Percentiles rank a stretch among this genome's conserved stretches.
Evolutionary conservation across 768 basidiomycete species (phyloP).

Genomic region (Rhizopogon salebrosus): DNA sequence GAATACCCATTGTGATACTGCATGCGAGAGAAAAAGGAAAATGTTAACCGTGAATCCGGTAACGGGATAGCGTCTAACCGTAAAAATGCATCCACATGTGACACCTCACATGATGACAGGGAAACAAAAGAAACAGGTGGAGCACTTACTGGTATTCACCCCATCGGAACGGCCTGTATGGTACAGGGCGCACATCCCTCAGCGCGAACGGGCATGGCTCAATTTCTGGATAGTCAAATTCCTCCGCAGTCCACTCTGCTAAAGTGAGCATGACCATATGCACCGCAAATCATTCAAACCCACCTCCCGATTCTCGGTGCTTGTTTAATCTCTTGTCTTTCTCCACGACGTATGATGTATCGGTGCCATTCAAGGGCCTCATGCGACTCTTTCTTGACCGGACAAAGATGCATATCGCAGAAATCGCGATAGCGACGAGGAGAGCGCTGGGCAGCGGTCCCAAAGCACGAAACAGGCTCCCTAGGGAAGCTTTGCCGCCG

Average conservation of each 20-base stretch:
- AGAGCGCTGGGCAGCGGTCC: neutral
- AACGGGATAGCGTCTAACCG: neutral
- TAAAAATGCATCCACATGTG: neutral
- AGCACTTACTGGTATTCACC: conserved; percentile 56
- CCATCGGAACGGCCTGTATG: conserved; percentile 62
- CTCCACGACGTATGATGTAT: neutral
- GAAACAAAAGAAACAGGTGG: neutral
- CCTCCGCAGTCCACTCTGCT: conserved; percentile 48
- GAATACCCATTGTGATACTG: conserved; percentile 68
- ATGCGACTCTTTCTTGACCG: neutral
- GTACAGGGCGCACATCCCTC: conserved; percentile 46
- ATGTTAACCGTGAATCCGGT: neutral
- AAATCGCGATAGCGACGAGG: neutral
- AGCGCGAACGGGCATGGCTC: conserved; percentile 34
- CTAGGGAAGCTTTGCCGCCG: neutral
- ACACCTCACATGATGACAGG: neutral
- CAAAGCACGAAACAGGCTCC: neutral
- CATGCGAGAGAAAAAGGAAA: neutral
- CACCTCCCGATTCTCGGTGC: conserved; percentile 19
- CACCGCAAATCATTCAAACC: neutral
- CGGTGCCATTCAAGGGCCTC: neutral
- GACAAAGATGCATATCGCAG: conserved; percentile 6
- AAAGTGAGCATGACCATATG: neutral
- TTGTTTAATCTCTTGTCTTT: conserved; percentile 13
- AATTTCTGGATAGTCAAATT: conserved; percentile 48